A percentile compares a stretch with the other conserved stretches of the same genome.
Conservation (phyloP, 768 basidiomycete species). For the Mycena indigotica region DNA sequence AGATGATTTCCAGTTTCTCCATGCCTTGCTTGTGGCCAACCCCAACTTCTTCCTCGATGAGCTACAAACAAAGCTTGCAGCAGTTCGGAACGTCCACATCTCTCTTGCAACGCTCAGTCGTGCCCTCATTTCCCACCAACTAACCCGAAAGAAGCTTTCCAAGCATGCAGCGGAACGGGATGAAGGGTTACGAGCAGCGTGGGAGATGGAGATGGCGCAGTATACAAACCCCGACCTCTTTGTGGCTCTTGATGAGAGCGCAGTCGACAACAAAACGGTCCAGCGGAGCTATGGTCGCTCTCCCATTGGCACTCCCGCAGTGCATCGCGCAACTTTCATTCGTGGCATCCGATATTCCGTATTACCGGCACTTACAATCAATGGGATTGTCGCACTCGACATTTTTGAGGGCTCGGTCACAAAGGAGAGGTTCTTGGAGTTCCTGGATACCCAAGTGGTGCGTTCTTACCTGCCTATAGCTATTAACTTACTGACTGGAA, state of each 20-base stretch:
- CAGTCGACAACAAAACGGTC: conserved; percentile 28
- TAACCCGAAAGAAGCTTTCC: conserved; percentile 19
- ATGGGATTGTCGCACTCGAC: conserved; percentile 35
- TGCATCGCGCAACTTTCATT: conserved; percentile 24
- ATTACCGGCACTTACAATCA: conserved; percentile 30
- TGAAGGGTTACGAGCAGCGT: conserved; percentile 25
- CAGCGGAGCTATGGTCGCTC: conserved; percentile 24
- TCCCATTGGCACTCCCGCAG: conserved; percentile 23
- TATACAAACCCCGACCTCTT: conserved; percentile 13
- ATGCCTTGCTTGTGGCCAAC: conserved; percentile 11
- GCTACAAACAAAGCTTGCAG: conserved; percentile 14
- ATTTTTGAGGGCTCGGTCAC: conserved; percentile 40
- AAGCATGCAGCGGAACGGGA: conserved; percentile 11
- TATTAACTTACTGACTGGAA: neutral
- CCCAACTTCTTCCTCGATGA: conserved; percentile 27
- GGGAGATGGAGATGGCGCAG: too few species aligned
- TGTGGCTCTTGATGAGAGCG: conserved; percentile 32
- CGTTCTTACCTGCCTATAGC: conserved; percentile 1
- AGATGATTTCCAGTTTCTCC: neutral
- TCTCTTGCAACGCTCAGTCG: conserved; percentile 23
- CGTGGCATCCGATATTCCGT: conserved; percentile 33
- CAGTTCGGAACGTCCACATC: conserved; percentile 9
- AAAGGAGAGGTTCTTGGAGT: conserved; percentile 33
- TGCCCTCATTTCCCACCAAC: conserved; percentile 5
- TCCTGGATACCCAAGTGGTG: conserved; percentile 33